Percentiles rank a stretch among this genome's conserved stretches.
phyloP scores from a whole-genome alignment of 495 filamentous ascomycete genomes.

The Penicillium daleae region DNA sequence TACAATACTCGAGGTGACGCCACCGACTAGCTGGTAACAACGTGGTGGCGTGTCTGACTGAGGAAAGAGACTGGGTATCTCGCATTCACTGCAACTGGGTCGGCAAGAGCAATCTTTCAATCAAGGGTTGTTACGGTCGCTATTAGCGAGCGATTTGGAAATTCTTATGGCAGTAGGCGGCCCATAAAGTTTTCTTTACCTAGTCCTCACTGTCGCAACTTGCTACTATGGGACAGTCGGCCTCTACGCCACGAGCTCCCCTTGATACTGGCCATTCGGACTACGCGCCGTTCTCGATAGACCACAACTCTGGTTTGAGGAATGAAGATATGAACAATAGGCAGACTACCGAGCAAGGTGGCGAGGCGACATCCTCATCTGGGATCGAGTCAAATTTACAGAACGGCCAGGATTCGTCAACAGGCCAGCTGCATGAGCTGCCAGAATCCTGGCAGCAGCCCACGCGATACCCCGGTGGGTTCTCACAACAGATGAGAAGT shows the following conservation, averaged over 20 bases:
- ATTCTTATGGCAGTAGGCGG: conserved; percentile 42
- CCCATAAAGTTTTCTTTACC: conserved; percentile 29
- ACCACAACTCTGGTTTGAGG: conserved; percentile 34
- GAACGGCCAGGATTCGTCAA: conserved; percentile 20
- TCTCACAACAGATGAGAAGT: conserved; percentile 36
- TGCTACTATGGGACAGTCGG: conserved; percentile 56
- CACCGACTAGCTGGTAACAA: background rate
- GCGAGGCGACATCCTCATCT: conserved; percentile 26
- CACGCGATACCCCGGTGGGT: conserved; percentile 17
- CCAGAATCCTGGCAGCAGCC: conserved; percentile 32
- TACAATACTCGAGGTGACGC: background rate
- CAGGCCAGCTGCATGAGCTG: conserved; percentile 17
- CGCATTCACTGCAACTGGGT: background rate
- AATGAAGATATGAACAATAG: conserved; percentile 49
- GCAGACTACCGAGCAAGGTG: conserved; percentile 35
- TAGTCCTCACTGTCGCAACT: conserved; percentile 14
- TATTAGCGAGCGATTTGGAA: background rate
- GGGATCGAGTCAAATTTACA: conserved; percentile 24
- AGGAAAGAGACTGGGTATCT: background rate
- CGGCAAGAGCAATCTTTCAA: background rate
- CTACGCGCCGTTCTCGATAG: conserved; percentile 26
- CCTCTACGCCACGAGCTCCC: conserved; percentile 47
- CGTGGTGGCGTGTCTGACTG: background rate
- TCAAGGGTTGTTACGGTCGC: conserved; percentile 18
- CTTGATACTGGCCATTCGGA: conserved; percentile 34